Base-by-base conservation (phyloP, 108 stramenopile genomes). In the Pseudonitzschia pungens region DNA sequence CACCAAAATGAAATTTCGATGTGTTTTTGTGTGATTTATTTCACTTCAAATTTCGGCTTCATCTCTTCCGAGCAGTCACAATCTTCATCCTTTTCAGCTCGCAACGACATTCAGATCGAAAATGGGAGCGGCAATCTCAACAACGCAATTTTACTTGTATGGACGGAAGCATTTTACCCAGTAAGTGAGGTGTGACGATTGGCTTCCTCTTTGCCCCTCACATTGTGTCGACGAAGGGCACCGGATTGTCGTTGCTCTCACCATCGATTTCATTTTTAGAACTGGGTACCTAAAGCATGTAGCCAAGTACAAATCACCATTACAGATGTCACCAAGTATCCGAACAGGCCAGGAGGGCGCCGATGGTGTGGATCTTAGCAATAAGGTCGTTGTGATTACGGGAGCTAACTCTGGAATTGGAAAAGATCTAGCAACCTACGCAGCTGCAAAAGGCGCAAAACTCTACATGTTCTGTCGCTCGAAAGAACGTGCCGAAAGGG, bases 401-500 rank as follows among this genome's bases (percentile, higher is more conserved):
- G 68, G 85, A 56, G 96, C 93, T 0, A 97, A 97, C 60, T 82
- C 81, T n/a, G 94, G 96, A 29, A 80, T 97, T 21, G 96, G 96
- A 24, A 88, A 88, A 67, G 89, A 94, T 60, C 65, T 95, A 11
- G 92, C 96, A 14, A 87, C 92, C 4, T 89, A 89, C 67, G 87
- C 85, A 36, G 94, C 90, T 26, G 86, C 87, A 57, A 94, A 94
- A 69, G 86, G 86, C 58, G 94, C 92, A 20, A 90, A 83, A 7
- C 71, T 98, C 0, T 96, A 93, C 76, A 93, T 98, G 92, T 69
- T 98, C 14, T 98, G 97, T 79, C 84, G 97, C 12, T 91, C 81
- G 22, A 72, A 90, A 70, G 91, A 93, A 55, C 79, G 96, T 5
- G 97, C 91, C 11, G 86, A 94, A 60, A 77, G 32, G 45, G 97